Base-by-base conservation (phyloP, 768 basidiomycete genomes). In the Boletus reticuloceps region DNA sequence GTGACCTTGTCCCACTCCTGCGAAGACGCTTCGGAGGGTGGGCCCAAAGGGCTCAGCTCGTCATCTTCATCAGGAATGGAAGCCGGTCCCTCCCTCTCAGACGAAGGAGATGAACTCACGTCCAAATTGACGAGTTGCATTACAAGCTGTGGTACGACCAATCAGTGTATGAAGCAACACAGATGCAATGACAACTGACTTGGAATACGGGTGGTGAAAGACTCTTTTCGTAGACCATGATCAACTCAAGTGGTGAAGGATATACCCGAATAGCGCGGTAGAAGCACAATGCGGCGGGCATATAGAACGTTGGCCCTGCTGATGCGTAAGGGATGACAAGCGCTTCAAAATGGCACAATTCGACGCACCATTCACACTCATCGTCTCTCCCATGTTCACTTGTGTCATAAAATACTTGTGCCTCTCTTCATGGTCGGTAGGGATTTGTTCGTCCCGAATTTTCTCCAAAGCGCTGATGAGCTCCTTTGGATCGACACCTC, bases 231-330 rank as follows among this genome's bases (percentile, higher is more conserved):
- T 97, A 96, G 58, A 98, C 95, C 71, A 89, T 84, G 64, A 99
- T 88, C 62, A 98, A 83, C 72, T 98, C 97, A 32, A 93, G 84
- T 1, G 95, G 93, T 31, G 90, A 85, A 47, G 97, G 97, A 75
- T 99, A 99, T 36, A 97, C 94, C 51, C 89, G 81, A 55, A 98
- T 84, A 1, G 94, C 95, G 47, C 93, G 83, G 82, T 86, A 99
- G 82, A 98, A 98, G 40, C 86, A 83, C 68, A 91, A 72, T 40
- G 97, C 95, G 19, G 95, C 87, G 12, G 85, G 80, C 27, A 98
- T 79, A 67, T 88, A 75, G 73, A 85, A 88, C 27, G 79, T 72
- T 41, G 91, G 88, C 37, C 95, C 96, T 97, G 58, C 25, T 22
- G 52, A 50, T 46, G 31, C n/a, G 49, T 59, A 14, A 56, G 46